Percentiles rank a stretch among this genome's conserved stretches.
phyloP scores from a whole-genome alignment of 495 filamentous ascomycete species.

The Bacidia rubella region DNA sequence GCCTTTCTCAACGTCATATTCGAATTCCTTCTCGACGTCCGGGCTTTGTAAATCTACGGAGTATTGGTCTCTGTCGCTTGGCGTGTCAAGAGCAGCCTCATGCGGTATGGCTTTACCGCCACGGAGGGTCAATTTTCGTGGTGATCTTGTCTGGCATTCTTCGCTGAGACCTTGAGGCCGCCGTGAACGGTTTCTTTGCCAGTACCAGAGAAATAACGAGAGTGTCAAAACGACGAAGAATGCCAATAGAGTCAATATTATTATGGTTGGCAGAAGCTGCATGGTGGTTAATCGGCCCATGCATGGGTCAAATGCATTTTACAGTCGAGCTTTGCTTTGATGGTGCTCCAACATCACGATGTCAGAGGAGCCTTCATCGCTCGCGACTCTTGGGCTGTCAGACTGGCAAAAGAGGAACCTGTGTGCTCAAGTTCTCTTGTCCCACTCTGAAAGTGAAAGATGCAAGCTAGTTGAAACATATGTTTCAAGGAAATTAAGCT shows the following conservation, averaged over 20 bases:
- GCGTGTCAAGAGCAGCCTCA: constrained; percentile 10
- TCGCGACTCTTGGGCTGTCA: too few relatives aligned
- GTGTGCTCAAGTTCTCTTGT: background rate
- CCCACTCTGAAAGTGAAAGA: background rate
- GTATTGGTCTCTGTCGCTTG: constrained; percentile 11
- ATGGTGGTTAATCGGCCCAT: constrained; percentile 4
- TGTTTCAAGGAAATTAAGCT: background rate
- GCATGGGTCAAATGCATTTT: background rate
- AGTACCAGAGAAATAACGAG: constrained; percentile 15
- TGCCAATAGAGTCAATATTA: constrained; percentile 16
- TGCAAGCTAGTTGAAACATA: background rate
- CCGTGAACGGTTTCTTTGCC: constrained; percentile 4
- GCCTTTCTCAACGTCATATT: constrained; percentile 5
- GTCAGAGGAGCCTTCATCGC: too few relatives aligned
- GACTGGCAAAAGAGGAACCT: background rate
- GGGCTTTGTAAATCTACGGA: constrained; percentile 14
- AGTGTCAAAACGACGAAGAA: constrained; percentile 15
- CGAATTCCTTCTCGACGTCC: constrained; percentile 4
- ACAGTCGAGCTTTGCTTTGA: too few relatives aligned
- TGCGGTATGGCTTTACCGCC: constrained; percentile 16
- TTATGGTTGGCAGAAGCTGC: constrained; percentile 18
- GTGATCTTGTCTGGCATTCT: constrained; percentile 4
- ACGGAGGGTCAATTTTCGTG: constrained; percentile 16
- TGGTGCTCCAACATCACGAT: too few relatives aligned
- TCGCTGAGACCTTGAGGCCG: background rate